A percentile compares a stretch with the other conserved stretches of the same genome.
Evolutionary conservation across 192 early-diverging fungal genomes (phyloP).

Genomic region (Entomortierella beljakovae): DNA sequence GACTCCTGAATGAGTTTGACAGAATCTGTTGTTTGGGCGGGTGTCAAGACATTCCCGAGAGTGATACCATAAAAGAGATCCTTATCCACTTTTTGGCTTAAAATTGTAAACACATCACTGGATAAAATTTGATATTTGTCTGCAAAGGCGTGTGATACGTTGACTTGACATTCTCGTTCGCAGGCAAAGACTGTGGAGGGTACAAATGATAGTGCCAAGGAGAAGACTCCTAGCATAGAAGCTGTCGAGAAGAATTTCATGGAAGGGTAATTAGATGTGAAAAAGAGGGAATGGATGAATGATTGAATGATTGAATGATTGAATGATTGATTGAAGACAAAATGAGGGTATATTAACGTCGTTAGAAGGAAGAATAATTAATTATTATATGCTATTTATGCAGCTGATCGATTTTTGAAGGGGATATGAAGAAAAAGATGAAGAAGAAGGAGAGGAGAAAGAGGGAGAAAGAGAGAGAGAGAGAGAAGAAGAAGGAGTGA

Average conservation of each 20-base stretch:
- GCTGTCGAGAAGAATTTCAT: slow-evolving; percentile 8
- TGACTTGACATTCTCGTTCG: slow-evolving; percentile 59
- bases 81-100: slow-evolving; percentile 17
- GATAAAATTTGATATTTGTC: slow-evolving; percentile 53
- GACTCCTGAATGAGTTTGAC: slow-evolving; percentile 15
- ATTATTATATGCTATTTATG: no score
- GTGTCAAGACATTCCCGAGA: slow-evolving; percentile 11
- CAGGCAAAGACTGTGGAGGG: slow-evolving; percentile 36
- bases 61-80: slow-evolving; percentile 31
- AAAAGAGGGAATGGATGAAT: background rate
- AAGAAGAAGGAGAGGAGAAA: background rate
- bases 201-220: slow-evolving; percentile 1
- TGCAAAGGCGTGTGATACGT: slow-evolving; percentile 58
- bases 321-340: no score
- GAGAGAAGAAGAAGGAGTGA: background rate
- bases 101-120: slow-evolving; percentile 24
- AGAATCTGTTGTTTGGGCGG: slow-evolving; percentile 18
- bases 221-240: background rate
- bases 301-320: no score
- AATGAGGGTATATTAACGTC: no score
- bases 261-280: background rate
- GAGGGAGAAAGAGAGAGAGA: background rate
- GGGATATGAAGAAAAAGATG: no score
- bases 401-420: no score
- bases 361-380: no score